Conservation (phyloP, 2,329 filamentous ascomycete species). For the Blastomyces parvus region DNA sequence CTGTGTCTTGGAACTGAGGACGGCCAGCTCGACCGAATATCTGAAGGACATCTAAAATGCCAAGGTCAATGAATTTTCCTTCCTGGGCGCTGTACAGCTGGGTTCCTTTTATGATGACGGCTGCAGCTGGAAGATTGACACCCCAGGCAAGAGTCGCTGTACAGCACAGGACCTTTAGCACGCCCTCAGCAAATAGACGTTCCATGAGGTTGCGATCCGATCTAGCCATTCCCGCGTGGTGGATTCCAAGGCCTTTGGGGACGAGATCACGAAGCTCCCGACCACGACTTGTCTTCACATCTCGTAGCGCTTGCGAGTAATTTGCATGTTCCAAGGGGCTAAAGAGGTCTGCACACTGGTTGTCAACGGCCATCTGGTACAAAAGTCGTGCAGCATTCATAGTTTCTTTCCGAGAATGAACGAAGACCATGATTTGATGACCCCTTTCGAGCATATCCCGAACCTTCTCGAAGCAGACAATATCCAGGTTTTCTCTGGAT, state of each 20-base stretch:
- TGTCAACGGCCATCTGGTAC: conserved; percentile 74
- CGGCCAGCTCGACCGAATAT: conserved; percentile 98
- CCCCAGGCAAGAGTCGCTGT: conserved; percentile 97
- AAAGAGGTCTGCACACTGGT: conserved; percentile 70
- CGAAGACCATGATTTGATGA: conserved; percentile 99
- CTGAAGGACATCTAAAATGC: conserved; percentile 91
- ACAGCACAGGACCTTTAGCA: conserved; percentile 96
- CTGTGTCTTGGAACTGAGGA: conserved; percentile 93
- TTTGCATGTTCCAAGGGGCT: conserved; percentile 69
- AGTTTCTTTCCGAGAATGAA: conserved; percentile 92
- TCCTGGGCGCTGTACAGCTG: conserved; percentile 95
- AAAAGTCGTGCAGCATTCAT: conserved; percentile 77
- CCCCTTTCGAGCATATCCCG: conserved; percentile 80
- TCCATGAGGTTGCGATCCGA: conserved; percentile 95
- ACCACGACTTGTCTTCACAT: conserved; percentile 77
- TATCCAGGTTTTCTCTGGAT: conserved; percentile 81
- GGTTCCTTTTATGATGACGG: conserved; percentile 95
- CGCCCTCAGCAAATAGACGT: conserved; percentile 76
- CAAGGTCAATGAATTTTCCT: conserved; percentile 91
- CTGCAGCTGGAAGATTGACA: conserved; percentile 94
- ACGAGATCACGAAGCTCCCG: conserved; percentile 82
- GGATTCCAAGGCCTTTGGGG: conserved; percentile 82
- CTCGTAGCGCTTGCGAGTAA: conserved; percentile 68
- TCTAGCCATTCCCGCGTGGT: conserved; percentile 93
- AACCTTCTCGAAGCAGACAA: conserved; percentile 85